Percentiles rank a stretch among this genome's conserved stretches.
Conservation (phyloP, 331 rosid genomes). For the Stylosanthes scabra region DNA sequence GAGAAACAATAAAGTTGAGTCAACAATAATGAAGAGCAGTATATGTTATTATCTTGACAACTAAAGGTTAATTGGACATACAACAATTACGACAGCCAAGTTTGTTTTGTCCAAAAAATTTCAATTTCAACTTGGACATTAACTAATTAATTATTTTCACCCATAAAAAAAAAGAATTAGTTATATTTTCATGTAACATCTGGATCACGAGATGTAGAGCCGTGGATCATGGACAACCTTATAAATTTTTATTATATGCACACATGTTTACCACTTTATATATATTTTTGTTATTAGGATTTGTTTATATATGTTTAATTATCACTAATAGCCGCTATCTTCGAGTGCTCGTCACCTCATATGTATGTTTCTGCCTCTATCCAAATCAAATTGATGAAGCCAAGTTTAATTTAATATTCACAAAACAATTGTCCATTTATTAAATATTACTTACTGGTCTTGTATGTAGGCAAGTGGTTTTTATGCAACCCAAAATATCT, state of each 20-base stretch:
- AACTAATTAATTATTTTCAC: background rate
- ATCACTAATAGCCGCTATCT: conserved; percentile 5
- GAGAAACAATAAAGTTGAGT: conserved; percentile 6
- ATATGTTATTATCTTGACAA: conserved; percentile 21
- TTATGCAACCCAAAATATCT: background rate
- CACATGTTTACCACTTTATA: too few relatives aligned
- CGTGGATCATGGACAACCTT: conserved; percentile 14
- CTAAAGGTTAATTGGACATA: background rate
- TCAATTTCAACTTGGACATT: background rate
- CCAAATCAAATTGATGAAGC: background rate
- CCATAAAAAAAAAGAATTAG: background rate
- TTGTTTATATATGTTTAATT: background rate
- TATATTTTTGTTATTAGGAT: too few relatives aligned
- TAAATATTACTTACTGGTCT: too few relatives aligned
- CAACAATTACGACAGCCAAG: background rate
- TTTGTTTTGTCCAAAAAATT: conserved; percentile 7
- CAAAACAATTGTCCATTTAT: too few relatives aligned
- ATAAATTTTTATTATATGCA: background rate
- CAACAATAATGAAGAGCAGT: conserved; percentile 5
- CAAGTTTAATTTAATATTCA: background rate
- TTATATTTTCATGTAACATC: background rate
- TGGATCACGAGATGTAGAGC: background rate
- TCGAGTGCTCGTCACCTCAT: conserved; percentile 17
- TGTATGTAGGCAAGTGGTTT: background rate
- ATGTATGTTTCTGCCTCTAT: background rate